These are phyloP conservation scores for Jaltomata sinuosa DNA, from an alignment of 257 asterid species.

Conservation along the genomic window DNA sequence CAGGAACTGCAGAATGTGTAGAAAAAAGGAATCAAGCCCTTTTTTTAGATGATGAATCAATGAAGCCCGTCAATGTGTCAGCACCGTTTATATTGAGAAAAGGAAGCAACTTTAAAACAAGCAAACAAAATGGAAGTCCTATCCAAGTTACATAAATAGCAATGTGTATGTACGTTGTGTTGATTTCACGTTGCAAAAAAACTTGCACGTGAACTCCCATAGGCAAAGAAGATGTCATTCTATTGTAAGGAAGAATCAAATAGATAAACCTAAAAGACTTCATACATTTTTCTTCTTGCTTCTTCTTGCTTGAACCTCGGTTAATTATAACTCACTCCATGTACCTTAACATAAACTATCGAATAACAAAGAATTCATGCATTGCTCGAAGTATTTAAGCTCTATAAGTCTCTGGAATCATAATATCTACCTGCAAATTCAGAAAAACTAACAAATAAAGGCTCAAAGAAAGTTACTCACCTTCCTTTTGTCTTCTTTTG, in stretches of 20 bases:
- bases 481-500: constrained; percentile 79
- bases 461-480: constrained; percentile 15
- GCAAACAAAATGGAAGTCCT: neutral
- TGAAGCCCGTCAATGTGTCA: neutral
- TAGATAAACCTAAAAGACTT: neutral
- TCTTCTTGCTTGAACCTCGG: neutral
- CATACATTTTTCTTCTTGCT: neutral
- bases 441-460: neutral
- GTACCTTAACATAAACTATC: neutral
- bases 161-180: neutral
- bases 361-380: neutral
- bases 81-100: neutral
- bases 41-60: neutral
- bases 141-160: neutral
- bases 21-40: neutral
- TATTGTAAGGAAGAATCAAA: neutral
- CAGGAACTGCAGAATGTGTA: neutral
- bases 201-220: neutral
- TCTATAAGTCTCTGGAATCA: neutral
- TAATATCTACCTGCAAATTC: neutral
- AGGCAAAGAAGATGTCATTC: neutral
- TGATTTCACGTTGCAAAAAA: neutral
- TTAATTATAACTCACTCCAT: neutral
- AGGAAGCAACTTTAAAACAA: neutral
- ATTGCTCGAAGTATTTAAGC: neutral